Percentiles rank a stretch among this genome's conserved stretches.
phyloP scores from a whole-genome alignment of 306 rosid species.

The Rubus parviflorus region DNA sequence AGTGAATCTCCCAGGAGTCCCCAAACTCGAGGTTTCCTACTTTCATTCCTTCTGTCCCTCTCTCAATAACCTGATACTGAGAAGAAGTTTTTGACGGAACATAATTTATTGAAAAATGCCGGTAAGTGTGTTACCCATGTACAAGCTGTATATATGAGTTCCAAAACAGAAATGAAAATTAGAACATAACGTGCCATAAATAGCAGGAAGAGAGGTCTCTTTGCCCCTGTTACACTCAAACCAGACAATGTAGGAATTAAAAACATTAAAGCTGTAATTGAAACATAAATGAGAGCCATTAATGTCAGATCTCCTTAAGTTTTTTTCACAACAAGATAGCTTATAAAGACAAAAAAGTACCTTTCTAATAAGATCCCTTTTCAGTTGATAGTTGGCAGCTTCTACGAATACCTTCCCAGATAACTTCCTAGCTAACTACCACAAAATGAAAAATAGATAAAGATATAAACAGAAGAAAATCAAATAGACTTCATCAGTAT shows the following conservation, averaged over 20 bases:
- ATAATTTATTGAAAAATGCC: not conserved
- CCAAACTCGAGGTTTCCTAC: not conserved
- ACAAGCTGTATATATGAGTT: not conserved
- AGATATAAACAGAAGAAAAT: conserved; percentile 14
- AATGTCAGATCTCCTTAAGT: not conserved
- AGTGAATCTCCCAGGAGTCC: not conserved
- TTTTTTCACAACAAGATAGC: not conserved
- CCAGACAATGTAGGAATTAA: no score
- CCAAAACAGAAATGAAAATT: not conserved
- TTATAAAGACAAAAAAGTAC: conserved; percentile 34
- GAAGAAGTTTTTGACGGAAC: not conserved
- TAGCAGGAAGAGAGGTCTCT: no score
- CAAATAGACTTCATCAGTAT: conserved; percentile 13
- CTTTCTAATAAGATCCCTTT: conserved; percentile 78
- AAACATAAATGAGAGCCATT: no score
- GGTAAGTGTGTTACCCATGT: not conserved
- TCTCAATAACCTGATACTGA: not conserved
- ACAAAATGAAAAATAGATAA: conserved; percentile 33
- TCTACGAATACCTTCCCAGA: conserved; percentile 76
- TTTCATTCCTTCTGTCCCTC: not conserved
- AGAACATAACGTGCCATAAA: not conserved
- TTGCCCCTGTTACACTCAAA: no score
- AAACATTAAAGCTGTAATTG: no score
- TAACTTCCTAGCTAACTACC: conserved; percentile 63
- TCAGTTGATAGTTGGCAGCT: conserved; percentile 90